Evolutionary conservation across 2,329 filamentous ascomycete genomes (phyloP).

Genomic region (Berkeleyomyces rouxiae): DNA sequence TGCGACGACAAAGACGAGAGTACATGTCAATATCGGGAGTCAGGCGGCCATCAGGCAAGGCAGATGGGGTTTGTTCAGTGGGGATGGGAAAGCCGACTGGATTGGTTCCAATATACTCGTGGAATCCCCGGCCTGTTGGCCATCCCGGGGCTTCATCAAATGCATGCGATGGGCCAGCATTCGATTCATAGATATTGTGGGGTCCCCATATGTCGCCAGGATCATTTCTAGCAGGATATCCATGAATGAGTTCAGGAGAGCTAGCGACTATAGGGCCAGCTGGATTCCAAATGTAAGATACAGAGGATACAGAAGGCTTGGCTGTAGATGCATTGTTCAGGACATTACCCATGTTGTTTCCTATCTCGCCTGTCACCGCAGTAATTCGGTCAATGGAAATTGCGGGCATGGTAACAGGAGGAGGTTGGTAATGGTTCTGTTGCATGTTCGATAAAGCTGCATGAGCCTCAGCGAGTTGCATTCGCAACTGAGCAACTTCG

Average conservation of each 20-base stretch:
- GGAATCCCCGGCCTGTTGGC: background rate
- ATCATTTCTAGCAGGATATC: background rate
- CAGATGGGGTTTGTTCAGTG: background rate
- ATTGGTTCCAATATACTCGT: background rate
- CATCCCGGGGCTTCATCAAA: background rate
- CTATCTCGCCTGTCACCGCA: background rate
- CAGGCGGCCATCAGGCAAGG: background rate
- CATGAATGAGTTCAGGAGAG: background rate
- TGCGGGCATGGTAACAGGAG: background rate
- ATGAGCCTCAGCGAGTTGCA: constrained; percentile 56
- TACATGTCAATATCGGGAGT: constrained; percentile 1
- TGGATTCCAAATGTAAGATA: background rate
- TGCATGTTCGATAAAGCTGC: constrained; percentile 19
- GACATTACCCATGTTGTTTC: background rate
- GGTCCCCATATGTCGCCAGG: background rate
- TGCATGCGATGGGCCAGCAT: background rate
- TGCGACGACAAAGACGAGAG: background rate
- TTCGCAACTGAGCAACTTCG: constrained; percentile 46
- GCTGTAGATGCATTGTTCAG: background rate
- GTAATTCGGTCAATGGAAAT: background rate
- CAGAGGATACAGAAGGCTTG: background rate
- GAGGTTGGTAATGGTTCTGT: constrained; percentile 15
- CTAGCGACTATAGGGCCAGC: background rate
- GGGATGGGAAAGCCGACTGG: background rate
- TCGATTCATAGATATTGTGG: background rate